Evolutionary conservation across 2,329 filamentous ascomycete species (phyloP), one percentile per base, ranked within the genome.

Genomic region (Dothistroma septosporum): DNA sequence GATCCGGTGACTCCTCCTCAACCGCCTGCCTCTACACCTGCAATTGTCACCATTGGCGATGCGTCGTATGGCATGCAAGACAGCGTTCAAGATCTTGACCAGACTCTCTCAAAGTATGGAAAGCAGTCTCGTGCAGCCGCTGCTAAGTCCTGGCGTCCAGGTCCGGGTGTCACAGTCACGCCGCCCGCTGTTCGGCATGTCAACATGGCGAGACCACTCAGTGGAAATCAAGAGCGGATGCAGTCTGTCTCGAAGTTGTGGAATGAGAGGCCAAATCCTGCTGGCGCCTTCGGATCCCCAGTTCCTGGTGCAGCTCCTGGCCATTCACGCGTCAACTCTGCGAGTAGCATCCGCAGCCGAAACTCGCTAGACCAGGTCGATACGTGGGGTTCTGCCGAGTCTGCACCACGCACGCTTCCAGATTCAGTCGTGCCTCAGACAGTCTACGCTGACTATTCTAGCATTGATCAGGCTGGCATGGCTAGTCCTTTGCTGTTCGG

Each of bases 1-100:
- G 50, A 78, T 31, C 78, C 78, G 3, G 75, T 77, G n/a, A 80
- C 77, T 21, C 78, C 78, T 44, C 78, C 78, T 7, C 76, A 78
- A 57, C 77, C 79, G 61, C 64, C 61, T 28, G 57, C 62, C 14
- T 53, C 50, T 31, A 63, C 66, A 41, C 70, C 70, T 2, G 64
- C 66, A 8, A 64, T 71, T 24, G 63, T 70, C 28, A 64, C 74
- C 3, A 78, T 79, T 47, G 76, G 77, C 47, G 76, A 78, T 70
- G 71, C 63, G 69, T 71, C 62, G 14, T 57, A 57, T 64, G 68
- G 12, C 63, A 65, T 59, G 60, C 70, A 52, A 70, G 63, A 68
- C 55, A 64, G 70, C 16, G 73, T 75, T 41, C 73, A 67, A 44
- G 77, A 78, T 53, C 61, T 76, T 49, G 72, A 75, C 28, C 75